Evolutionary conservation across 305 asterid genomes (phyloP), one percentile per base, ranked within the genome.

Genomic region (Fraxinus sp.): DNA sequence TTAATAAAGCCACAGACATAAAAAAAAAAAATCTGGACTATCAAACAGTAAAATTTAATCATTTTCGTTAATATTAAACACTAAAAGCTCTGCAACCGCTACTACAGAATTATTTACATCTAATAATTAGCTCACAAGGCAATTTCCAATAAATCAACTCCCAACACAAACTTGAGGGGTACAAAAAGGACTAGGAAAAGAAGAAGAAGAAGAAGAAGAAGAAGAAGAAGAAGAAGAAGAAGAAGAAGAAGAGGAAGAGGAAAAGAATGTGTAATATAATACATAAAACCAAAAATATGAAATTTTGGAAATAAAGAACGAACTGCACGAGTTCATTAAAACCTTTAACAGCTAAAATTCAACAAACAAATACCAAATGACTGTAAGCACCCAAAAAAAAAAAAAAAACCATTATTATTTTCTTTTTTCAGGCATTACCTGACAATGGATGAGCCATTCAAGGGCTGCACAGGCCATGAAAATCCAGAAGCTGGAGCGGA

Each of bases 401-500:
- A 20, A 1, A 74, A 6, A 5, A 71, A 70, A 7, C 52, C 80
- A 73, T 71, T 18, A 55, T 36, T 36, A 35, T 35, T 35, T 35
- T 35, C 37, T 35, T 2, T 83, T 7, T 13, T 16, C 70, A 83
- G 83, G 49, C n/a, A 79, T 68, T 87, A 94, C 97, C 97, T 86
- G 80, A 87, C 86, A 89, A 85, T 88, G 9, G 93, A 83, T 5
- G 97, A 89, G 80, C 86, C 91, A 85, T 90, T 92, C 86, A 93
- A 82, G 41, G 94, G 68, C 22, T 92, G 99, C 71, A 88, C 71
- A 66, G 98, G 88, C 98, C 98, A 94, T 24, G 88, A 83, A 80
- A 92, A 90, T 5, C 94, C 98, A 68, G 95, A 66, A 82, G 84
- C 87, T 1, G 88, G 83, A 82, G 91, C 89, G 1, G 92, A 35